A percentile compares a stretch with the other conserved stretches of the same genome.
Conservation (phyloP, 805 yeast genomes). For the Saccharomycopsis javanensis region DNA sequence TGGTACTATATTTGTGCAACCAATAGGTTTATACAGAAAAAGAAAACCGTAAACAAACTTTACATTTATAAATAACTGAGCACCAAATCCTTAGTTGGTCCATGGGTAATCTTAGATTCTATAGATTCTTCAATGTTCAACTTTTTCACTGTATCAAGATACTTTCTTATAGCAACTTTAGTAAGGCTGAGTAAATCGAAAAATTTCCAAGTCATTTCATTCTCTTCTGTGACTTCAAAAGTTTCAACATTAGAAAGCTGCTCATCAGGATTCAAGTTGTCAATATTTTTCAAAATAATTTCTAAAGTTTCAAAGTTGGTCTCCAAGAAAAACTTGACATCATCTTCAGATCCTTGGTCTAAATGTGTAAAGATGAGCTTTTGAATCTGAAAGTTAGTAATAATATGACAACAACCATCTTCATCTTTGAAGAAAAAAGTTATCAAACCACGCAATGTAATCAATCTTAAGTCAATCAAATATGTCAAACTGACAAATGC, state of each 20-base stretch:
- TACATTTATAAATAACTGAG: neutral
- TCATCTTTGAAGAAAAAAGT: conserved; percentile 33
- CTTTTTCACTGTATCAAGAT: neutral
- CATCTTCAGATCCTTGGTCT: neutral
- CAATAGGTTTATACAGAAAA: no score
- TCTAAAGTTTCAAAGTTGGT: conserved; percentile 24
- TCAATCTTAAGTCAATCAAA: conserved; percentile 36
- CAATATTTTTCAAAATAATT: conserved; percentile 22
- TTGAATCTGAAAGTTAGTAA: conserved; percentile 22
- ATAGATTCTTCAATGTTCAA: neutral
- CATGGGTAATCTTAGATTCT: neutral
- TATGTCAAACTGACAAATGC: conserved; percentile 51
- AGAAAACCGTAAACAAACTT: no score
- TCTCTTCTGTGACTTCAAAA: neutral
- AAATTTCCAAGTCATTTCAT: conserved; percentile 1
- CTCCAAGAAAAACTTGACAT: conserved; percentile 19
- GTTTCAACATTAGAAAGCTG: neutral
- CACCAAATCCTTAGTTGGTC: neutral
- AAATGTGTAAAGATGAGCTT: conserved; percentile 4
- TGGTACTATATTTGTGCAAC: no score
- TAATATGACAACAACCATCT: conserved; percentile 33
- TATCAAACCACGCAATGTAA: conserved; percentile 33
- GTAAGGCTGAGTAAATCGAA: neutral
- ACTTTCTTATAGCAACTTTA: neutral
- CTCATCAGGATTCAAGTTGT: neutral